phyloP scores from a whole-genome alignment of 2,329 filamentous ascomycete genomes.

The Cercospora beticola region DNA sequence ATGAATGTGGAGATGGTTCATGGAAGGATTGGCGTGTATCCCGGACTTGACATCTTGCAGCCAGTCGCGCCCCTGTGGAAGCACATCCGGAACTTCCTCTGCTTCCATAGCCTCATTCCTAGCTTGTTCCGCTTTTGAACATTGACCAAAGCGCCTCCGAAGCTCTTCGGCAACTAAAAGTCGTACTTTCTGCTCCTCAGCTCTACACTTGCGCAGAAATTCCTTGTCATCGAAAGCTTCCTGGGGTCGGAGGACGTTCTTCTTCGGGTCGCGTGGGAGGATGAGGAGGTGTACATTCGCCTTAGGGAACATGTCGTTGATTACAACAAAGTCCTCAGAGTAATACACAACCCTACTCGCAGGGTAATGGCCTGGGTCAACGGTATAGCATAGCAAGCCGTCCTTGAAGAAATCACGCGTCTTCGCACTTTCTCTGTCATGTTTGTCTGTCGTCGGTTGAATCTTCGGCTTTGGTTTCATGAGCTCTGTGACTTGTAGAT shows the following conservation, averaged over 20 bases:
- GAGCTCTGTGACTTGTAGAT: constrained; percentile 47
- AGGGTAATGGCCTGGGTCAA: constrained; percentile 61
- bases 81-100: constrained; percentile 38
- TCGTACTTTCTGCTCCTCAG: constrained; percentile 62
- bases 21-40: constrained; percentile 83
- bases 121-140: constrained; percentile 62
- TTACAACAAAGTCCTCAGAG: constrained; percentile 68
- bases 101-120: constrained; percentile 64
- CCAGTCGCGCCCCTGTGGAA: constrained; percentile 79
- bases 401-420: constrained; percentile 53
- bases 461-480: constrained; percentile 45
- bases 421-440: constrained; percentile 17
- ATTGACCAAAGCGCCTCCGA: constrained; percentile 63
- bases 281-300: constrained; percentile 80
- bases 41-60: constrained; percentile 70
- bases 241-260: constrained; percentile 69
- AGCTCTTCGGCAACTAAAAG: constrained; percentile 72
- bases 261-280: constrained; percentile 68
- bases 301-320: constrained; percentile 85
- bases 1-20: constrained; percentile 91
- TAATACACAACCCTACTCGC: constrained; percentile 62
- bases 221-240: constrained; percentile 68
- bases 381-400: constrained; percentile 66
- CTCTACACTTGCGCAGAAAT: constrained; percentile 65
- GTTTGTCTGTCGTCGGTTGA: constrained; percentile 27